phyloP scores from a whole-genome alignment of 257 asterid species.

The Craterostigma plantagineum region DNA sequence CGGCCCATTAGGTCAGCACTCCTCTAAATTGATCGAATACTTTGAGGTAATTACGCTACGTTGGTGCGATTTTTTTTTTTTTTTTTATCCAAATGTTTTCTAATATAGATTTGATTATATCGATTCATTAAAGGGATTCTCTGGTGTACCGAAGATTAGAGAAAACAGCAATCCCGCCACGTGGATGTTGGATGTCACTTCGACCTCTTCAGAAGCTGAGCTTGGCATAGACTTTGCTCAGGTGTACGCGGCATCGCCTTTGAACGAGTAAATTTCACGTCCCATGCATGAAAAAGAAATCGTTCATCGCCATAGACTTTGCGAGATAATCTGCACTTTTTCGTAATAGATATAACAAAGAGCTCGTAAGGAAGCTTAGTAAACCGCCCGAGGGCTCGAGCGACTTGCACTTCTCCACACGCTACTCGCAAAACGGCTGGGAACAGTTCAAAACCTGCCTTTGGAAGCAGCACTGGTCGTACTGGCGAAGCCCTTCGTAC shows the following conservation, averaged over 20 bases:
- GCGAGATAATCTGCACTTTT: no score
- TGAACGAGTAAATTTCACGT: background rate
- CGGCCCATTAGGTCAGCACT: conserved; percentile 6
- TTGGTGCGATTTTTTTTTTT: no score
- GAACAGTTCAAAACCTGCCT: conserved; percentile 6
- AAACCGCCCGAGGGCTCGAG: background rate
- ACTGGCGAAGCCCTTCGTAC: conserved; percentile 13
- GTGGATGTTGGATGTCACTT: conserved; percentile 14
- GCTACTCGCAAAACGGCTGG: background rate
- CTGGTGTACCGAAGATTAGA: conserved; percentile 10
- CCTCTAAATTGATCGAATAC: conserved; percentile 4
- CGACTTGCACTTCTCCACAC: conserved; percentile 5
- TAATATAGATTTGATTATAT: background rate
- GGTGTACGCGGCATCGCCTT: conserved; percentile 4
- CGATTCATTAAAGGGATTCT: background rate
- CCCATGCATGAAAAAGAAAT: background rate
- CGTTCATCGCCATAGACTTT: background rate
- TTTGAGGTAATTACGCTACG: conserved; percentile 2
- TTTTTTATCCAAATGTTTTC: no score
- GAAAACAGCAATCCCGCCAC: conserved; percentile 15
- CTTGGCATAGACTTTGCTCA: conserved; percentile 13
- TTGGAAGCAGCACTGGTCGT: conserved; percentile 8
- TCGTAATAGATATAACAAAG: conserved; percentile 3
- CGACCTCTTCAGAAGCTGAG: conserved; percentile 8
- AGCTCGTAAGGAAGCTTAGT: background rate